Percentiles rank a stretch among this genome's conserved stretches.
Conservation (phyloP, 106 monocot genomes). For the Dendrobium catenatum region DNA sequence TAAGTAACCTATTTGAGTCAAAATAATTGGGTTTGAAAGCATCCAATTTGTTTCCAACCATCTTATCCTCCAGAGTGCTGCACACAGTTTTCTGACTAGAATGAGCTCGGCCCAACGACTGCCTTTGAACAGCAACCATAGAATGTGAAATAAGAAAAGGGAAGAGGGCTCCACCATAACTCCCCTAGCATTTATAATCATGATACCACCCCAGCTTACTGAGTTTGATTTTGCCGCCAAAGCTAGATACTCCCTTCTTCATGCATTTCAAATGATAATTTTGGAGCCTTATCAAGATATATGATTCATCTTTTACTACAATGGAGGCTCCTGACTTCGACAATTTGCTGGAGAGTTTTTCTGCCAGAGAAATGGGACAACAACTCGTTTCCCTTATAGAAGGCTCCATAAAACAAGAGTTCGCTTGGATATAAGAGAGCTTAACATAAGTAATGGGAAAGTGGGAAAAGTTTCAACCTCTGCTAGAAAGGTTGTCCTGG, state of each 20-base stretch:
- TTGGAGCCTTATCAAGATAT: too few species aligned
- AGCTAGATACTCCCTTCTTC: neutral
- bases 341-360: too few species aligned
- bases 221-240: neutral
- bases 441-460: neutral
- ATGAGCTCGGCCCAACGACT: neutral
- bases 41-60: neutral
- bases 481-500: neutral
- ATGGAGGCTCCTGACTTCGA: too few species aligned
- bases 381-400: neutral
- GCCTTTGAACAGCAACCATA: neutral
- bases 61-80: neutral
- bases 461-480: neutral
- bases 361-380: neutral
- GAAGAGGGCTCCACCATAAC: neutral
- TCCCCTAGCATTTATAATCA: neutral
- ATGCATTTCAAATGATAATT: neutral
- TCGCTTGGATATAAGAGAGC: neutral
- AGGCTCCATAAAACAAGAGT: neutral
- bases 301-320: too few species aligned
- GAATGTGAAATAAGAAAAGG: neutral
- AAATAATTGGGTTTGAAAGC: neutral
- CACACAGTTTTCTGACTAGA: neutral
- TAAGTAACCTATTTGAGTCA: neutral
- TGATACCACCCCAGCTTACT: too few species aligned